Evolutionary conservation across 169 alveolate genomes (phyloP), one percentile per base, ranked within the genome.

Genomic region (Cytauxzoon felis): DNA sequence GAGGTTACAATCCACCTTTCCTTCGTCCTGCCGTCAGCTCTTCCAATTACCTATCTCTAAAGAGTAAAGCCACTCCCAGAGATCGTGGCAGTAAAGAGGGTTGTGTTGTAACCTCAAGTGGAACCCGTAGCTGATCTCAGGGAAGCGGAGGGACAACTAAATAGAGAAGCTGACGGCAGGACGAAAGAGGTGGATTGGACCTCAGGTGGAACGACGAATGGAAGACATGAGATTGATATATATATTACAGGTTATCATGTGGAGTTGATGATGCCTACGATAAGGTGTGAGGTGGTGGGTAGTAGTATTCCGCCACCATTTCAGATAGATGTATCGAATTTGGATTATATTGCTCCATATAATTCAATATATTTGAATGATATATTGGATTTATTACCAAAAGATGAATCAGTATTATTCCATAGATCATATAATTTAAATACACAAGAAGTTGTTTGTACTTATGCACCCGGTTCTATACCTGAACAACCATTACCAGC

Each of bases 401-500:
- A 52, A 16, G 91, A 88, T 60, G 93, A 91, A 1, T 72, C 80
- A 24, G 93, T 81, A 11, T 51, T 90, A 33, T 89, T 89, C 67
- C 87, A 82, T 60, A 82, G 91, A 18, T 67, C 78, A 23, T 87
- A 88, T 33, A 80, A 80, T 60, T 52, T 52, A 30, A 70, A 85
- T n/a, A 67, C 34, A 36, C 86, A 85, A 51, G 94, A 89, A 45
- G 92, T 89, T 9, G 92, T 80, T 23, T 89, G 94, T 87, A 75
- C 93, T 19, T 89, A 89, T 36, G 86, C 80, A 54, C 79, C 91
- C 16, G 93, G 93, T 23, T 53, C 91, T 64, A 82, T 89, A 64
- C 92, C 92, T 3, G 94, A 89, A 75, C 79, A 81, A 29, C 91
- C 92, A 7, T 73, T 89, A 42, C 94, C 94, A 2, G 63, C 82